Percentiles rank a stretch among this genome's conserved stretches.
Evolutionary conservation across 2,329 filamentous ascomycete species (phyloP).

Genomic region (Clonostachys sp.): DNA sequence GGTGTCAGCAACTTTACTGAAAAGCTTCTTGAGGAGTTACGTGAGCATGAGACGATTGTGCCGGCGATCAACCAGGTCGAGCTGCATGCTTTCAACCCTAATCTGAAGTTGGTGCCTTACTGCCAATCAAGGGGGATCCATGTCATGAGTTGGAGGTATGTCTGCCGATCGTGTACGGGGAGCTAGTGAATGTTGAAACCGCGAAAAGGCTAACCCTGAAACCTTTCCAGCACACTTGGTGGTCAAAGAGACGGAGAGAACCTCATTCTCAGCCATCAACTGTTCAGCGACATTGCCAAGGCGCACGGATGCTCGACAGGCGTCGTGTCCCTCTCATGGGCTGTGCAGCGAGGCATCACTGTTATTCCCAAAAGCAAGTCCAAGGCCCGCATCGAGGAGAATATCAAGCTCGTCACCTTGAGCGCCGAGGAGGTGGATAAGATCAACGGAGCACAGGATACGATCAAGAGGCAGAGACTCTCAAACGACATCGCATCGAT

Average conservation of each 20-base stretch:
- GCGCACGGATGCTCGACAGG: constrained; percentile 13
- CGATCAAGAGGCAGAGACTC: constrained; percentile 10
- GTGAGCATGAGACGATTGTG: constrained; percentile 12
- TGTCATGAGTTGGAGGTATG: constrained; percentile 18
- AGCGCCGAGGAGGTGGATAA: constrained; percentile 15
- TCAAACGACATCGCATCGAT: constrained; percentile 9
- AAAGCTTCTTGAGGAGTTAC: constrained; percentile 17
- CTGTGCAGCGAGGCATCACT: constrained; percentile 13
- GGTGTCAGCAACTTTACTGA: constrained; percentile 24
- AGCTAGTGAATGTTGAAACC: too few species aligned
- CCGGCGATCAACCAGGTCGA: constrained; percentile 25
- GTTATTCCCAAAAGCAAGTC: constrained; percentile 16
- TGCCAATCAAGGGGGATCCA: constrained; percentile 21
- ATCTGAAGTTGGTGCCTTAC: constrained; percentile 19
- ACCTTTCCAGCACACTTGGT: not conserved
- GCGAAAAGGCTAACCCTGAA: too few species aligned
- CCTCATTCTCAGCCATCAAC: constrained; percentile 10
- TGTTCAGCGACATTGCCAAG: constrained; percentile 14
- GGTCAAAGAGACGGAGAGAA: constrained; percentile 1
- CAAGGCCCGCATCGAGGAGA: constrained; percentile 12
- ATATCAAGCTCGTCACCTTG: constrained; percentile 14
- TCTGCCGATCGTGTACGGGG: not conserved
- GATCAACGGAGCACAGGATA: constrained; percentile 15
- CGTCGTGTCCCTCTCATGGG: constrained; percentile 17
- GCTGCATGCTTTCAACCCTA: constrained; percentile 22